Evolutionary conservation across 805 yeast species (phyloP), one percentile per base, ranked within the genome.

Genomic region (Ogataea ramenticola): DNA sequence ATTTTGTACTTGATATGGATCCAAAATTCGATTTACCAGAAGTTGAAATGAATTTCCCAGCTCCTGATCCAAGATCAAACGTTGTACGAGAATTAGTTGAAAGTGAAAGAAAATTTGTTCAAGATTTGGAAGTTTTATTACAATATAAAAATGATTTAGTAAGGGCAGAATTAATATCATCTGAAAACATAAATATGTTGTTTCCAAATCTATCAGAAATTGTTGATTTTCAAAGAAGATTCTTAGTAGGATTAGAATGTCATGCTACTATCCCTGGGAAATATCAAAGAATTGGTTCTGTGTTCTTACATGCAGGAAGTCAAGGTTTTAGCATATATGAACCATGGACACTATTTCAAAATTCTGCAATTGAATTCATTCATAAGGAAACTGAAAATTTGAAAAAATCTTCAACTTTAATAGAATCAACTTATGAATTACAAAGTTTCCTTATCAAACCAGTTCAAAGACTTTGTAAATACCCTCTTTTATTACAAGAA

Each of bases 391-490:
- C 79, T 5, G 58, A 71, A 5, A 77, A 77, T 52, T 71, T 88
- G 43, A 65, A 59, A 39, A 72, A 73, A 47, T 71, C 80, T 19
- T 71, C 83, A 4, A 58, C 67, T 19, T 65, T 89, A 34, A 79
- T 90, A 47, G 91, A 82, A 50, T 91, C 93, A 24, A 84, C 87
- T 36, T 81, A 89, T 58, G 99, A 91, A 62, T 71, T 93, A 43
- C 98, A 86, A 59, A 81, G 91, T 41, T 86, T 86, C 62, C 71
- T 93, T 36, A 78, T 93, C 53, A 93, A 91, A 61, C 99, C 99
- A 0, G 87, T 93, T 33, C 99, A 93, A 68, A 76, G 99, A 50
- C 73, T 93, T n/a, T 87, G 96, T 71, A 87, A 90, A 61, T 93
- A 93, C 62, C 99, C 98, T 2, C 66, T 93, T 42, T 70, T 93